Evolutionary conservation across 2,329 filamentous ascomycete genomes (phyloP).

Genomic region (Aspergillus ustus): DNA sequence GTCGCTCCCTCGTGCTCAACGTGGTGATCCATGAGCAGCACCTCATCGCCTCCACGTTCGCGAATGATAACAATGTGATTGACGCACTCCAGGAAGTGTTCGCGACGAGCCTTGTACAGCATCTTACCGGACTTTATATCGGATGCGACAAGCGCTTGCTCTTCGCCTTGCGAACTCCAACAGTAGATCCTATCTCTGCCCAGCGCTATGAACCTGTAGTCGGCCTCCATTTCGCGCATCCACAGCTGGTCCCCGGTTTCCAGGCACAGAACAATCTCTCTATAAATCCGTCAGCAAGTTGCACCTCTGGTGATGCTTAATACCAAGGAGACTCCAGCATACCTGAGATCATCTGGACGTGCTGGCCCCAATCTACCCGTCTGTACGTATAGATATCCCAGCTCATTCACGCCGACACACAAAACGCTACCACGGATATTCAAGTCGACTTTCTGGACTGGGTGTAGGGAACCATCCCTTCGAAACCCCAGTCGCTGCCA

Average conservation of each 20-base stretch:
- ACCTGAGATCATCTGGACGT: no score
- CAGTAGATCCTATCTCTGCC: not conserved
- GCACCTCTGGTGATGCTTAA: no score
- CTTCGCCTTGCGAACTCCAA: no score
- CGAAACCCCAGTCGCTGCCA: not conserved
- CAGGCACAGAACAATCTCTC: not conserved
- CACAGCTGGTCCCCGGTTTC: not conserved
- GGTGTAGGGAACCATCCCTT: not conserved
- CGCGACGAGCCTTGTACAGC: not conserved
- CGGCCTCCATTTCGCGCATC: not conserved
- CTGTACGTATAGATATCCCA: not conserved
- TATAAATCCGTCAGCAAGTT: not conserved
- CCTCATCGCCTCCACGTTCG: not conserved
- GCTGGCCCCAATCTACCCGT: not conserved
- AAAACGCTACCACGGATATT: not conserved
- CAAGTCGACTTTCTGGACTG: not conserved
- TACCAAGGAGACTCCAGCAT: no score
- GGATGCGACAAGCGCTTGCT: not conserved
- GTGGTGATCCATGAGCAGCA: not conserved
- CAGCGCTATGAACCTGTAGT: not conserved
- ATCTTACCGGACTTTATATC: not conserved
- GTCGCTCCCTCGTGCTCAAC: no score
- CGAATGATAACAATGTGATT: not conserved
- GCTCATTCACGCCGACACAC: not conserved
- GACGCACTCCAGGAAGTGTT: not conserved